Base-by-base conservation (phyloP, 2,329 filamentous ascomycete genomes). In the Hypoxylon sp. region DNA sequence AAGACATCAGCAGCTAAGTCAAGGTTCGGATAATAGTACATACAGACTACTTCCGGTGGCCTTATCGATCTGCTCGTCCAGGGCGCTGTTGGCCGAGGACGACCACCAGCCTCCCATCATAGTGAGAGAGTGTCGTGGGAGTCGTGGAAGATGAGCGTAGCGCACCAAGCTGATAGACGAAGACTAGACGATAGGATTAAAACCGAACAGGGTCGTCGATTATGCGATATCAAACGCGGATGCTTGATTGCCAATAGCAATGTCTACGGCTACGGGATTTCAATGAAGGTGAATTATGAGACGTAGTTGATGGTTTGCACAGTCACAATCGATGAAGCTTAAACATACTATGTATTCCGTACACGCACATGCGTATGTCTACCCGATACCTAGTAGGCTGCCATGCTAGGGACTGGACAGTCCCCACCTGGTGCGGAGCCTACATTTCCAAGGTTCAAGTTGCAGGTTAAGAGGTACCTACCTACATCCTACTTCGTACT, bases 1-100 rank as follows among this genome's bases (percentile, higher is more conserved):
- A 53, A 22, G 43, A 30, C 26, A 64, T 77, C 64, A 77, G 72
- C 52, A 74, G 70, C 28, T 20, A 61, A 55, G 34, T 47, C 32
- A 59, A 44, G 73, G 70, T 41, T 24, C 60, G 56, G 32, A 15
- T 39, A 46, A 20, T n/a, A 22, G 67, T 58, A 59, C 89, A 67
- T 87, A 97, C 91, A 99, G 84, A 79, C 94, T 98, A 76, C 93
- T 97, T 70, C 91, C 90, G 15, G 95, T 99, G 54, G 95, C 95
- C 79, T 91, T 92, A 78, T 97, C 94, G 74, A 99, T 91, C 85
- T 98, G 95, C 81, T 97, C 94, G 79, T 99, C 95, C 80, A 99
- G 86, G 80, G 93, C 93, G 75, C 90, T 92, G 79, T 92, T 93
- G 80, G 89, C 87, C 77, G 93, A 94, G 71, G 91, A 92, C 77